Base-by-base conservation (phyloP, 2,329 filamentous ascomycete genomes). In the Hawksworthiomyces lignivorus region DNA sequence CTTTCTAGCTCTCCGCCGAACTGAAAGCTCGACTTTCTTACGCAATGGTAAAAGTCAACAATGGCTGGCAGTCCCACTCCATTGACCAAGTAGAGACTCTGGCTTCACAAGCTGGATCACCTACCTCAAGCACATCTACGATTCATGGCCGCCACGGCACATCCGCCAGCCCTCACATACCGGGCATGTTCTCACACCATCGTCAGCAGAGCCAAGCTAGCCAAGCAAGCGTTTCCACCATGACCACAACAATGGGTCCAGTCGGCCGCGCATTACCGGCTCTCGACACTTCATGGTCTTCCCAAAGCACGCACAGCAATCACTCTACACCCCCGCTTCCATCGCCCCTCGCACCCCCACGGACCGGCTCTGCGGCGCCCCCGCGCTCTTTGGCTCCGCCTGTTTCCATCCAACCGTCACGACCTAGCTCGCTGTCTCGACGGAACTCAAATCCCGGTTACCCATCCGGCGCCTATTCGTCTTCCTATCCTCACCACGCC, bases 21-120 rank as follows among this genome's bases (percentile, higher is more conserved):
- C 73, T 97, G 39, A 84, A 82, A 57, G 82, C 87, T 38, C 84
- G 87, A 54, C 73, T 97, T 21, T 87, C 87, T 7, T 96, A 96
- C 61, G 90, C 90, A 50, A 92, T 94, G 75, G 75, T 94, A 57
- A 96, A 95, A 62, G 84, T 96, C 30, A 87, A 87, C 58, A 81
- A 94, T 56, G 87, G 87, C 45, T 92, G 88, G 83, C 84, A 94
- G 62, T 75, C 81, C 37, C 80, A 83, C 49, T 80, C 79, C 15
- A 77, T 92, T 44, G 80, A 84, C 42, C 84, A 90, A 61, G 76
- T 90, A 22, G 87, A 90, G 62, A 77, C 76, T 35, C 64, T 87
- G 30, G 77, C 84, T 9, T 86, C 84, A 2, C 79, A 83, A 41
- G 73, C 73, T 44, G 75, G 70, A 17, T 86, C 82, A 1, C 78